Evolutionary conservation across 129 eudicot genomes (phyloP), one percentile per base, ranked within the genome.

Genomic region (Flaveria sonorensis): DNA sequence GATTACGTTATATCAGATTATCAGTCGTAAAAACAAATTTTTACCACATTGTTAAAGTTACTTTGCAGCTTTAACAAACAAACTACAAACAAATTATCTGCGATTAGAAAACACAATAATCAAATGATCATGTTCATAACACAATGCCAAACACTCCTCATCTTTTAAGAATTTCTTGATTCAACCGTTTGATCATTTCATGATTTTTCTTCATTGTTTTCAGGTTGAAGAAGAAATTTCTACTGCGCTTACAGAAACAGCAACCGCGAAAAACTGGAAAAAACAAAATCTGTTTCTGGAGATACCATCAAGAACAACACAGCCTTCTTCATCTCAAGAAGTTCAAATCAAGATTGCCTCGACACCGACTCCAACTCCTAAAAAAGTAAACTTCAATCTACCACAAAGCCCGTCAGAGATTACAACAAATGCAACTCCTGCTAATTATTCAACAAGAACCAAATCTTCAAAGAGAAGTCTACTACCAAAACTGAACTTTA

Each of bases 281-380:
- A 88, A 87, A 71, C 87, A 81, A 65, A 88, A 88, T 77, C 91
- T 93, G 64, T 87, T 79, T 78, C 78, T 92, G 69, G 95, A 92
- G 82, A 88, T 92, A 83, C 98, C 98, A 26, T 77, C 87, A 40
- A 80, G 92, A 87, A 85, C 85, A 79, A 47, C 89, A 65, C 90
- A 86, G 40, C 81, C 77, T 40, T 83, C 90, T 63, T 72, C 78
- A 72, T 78, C 81, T 66, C 85, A 88, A 70, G 98, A 90, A 19
- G 88, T 88, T 72, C 91, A 88, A 75, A 80, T 88, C 56, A 90
- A 81, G 82, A 86, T 86, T 80, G 84, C 89, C 9, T 72, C 77
- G 0, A 88, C 90, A 15, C 86, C 87, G 40, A 86, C 86, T 73
- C 89, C 89, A 21, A 88, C 93, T 75, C 88, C 97, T 23, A 92